phyloP scores from a whole-genome alignment of 345 rosid species.

The Triadica sebifera region DNA sequence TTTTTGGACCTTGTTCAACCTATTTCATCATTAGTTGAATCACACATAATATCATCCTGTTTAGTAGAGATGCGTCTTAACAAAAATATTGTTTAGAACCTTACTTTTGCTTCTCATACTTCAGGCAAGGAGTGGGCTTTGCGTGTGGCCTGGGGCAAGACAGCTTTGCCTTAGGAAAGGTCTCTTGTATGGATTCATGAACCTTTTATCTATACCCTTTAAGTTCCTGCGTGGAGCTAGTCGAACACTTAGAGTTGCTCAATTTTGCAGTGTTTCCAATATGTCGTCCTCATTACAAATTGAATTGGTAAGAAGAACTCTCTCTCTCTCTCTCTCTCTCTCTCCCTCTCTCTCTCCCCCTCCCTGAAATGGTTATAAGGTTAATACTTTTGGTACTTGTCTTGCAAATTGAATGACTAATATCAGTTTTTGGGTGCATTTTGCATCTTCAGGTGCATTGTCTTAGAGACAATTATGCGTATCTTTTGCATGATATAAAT shows the following conservation, averaged over 20 bases:
- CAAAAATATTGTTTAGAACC: not conserved
- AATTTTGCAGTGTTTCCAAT: conserved; percentile 84
- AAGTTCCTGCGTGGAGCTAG: conserved; percentile 91
- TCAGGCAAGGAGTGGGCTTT: conserved; percentile 70
- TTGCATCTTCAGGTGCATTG: conserved; percentile 72
- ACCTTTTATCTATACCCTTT: conserved; percentile 69
- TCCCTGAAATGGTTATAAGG: not conserved
- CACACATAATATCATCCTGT: not conserved
- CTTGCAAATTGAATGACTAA: not conserved
- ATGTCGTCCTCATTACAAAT: conserved; percentile 82
- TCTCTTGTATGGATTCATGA: conserved; percentile 74
- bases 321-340: not conserved
- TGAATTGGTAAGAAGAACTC: conserved; percentile 59
- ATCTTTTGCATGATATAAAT: conserved; percentile 85
- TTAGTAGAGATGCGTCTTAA: not conserved
- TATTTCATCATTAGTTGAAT: not conserved
- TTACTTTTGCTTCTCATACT: not conserved
- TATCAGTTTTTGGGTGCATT: not conserved
- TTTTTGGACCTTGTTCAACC: not conserved
- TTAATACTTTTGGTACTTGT: not conserved
- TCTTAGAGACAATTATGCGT: conserved; percentile 84
- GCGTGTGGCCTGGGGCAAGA: conserved; percentile 78
- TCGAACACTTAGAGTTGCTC: conserved; percentile 74
- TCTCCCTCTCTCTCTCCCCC: too few relatives aligned
- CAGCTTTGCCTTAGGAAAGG: conserved; percentile 87